Percentiles rank a stretch among this genome's conserved stretches.
These are phyloP conservation scores for Rugonectria rugulosa DNA, from an alignment of 2,329 filamentous ascomycete species.

Conservation along the genomic window DNA sequence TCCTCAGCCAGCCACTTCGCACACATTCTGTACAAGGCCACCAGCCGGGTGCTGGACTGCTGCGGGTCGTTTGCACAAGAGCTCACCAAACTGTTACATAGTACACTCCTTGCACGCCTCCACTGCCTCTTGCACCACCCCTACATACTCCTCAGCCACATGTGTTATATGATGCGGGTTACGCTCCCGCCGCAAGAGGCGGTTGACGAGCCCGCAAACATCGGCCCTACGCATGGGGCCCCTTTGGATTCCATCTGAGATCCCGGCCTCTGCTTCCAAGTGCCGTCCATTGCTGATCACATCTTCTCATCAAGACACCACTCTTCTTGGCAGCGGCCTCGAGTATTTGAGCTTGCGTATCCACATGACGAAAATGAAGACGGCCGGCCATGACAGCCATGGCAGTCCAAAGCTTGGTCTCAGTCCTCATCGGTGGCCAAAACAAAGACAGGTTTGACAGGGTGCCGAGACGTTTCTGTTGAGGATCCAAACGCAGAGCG, in stretches of 20 bases:
- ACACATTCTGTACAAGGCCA: too few relatives aligned
- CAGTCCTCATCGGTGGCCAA: constrained; percentile 12
- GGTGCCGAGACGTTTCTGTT: constrained; percentile 24
- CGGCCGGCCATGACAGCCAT: not conserved
- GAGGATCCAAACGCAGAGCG: constrained; percentile 19
- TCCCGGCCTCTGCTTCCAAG: constrained; percentile 23
- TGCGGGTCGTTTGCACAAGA: constrained; percentile 4
- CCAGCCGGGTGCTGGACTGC: too few relatives aligned
- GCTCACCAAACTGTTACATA: constrained; percentile 4
- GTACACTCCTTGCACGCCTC: constrained; percentile 14
- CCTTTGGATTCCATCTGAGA: constrained; percentile 18
- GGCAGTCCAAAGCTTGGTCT: constrained; percentile 21
- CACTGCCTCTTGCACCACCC: not conserved
- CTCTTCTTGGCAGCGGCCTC: constrained; percentile 22
- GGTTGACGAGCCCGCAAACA: constrained; percentile 19
- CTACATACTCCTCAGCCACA: constrained; percentile 5
- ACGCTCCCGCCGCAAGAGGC: constrained; percentile 16
- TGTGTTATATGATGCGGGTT: constrained; percentile 6
- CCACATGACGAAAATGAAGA: constrained; percentile 23
- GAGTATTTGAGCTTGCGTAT: constrained; percentile 19
- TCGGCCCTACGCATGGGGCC: constrained; percentile 24
- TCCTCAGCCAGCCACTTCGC: not conserved
- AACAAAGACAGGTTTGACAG: constrained; percentile 16
- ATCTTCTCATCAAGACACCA: constrained; percentile 8
- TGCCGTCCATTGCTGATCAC: constrained; percentile 24